A percentile compares a stretch with the other conserved stretches of the same genome.
phyloP scores from a whole-genome alignment of 1,284 basidiomycete genomes.

The Spongiforma sp. region DNA sequence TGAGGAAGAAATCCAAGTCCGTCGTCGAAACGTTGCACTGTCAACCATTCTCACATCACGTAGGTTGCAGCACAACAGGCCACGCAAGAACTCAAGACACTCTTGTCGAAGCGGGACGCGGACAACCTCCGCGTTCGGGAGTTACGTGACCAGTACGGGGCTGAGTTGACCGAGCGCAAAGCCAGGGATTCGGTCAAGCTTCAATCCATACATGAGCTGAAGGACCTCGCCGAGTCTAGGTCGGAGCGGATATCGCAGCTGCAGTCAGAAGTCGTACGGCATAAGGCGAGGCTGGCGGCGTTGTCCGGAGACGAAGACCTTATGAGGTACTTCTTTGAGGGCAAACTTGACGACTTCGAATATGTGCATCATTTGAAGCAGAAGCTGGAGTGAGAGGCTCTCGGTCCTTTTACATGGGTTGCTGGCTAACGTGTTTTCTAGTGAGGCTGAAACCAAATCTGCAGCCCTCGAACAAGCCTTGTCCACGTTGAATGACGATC shows the following conservation, averaged over 20 bases:
- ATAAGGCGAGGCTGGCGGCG: constrained; percentile 82
- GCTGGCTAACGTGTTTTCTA: constrained; percentile 33
- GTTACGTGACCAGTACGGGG: constrained; percentile 76
- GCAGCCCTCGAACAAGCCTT: constrained; percentile 59
- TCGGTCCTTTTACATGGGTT: constrained; percentile 14
- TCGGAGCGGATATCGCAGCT: constrained; percentile 79
- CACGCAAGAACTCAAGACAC: constrained; percentile 59
- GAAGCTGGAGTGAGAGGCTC: constrained; percentile 57
- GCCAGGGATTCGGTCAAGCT: constrained; percentile 69
- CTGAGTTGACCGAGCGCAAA: constrained; percentile 78
- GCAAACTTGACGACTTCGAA: constrained; percentile 59
- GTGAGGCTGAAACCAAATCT: constrained; percentile 56
- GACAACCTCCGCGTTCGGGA: constrained; percentile 83
- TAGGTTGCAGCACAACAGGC: constrained; percentile 54
- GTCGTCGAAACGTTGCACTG: constrained; percentile 21
- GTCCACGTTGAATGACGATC: constrained; percentile 46
- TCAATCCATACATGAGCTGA: constrained; percentile 73
- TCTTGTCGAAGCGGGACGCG: constrained; percentile 69
- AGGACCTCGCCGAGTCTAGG: constrained; percentile 72
- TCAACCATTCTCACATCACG: constrained; percentile 23
- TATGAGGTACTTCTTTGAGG: constrained; percentile 70
- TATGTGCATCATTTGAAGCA: constrained; percentile 69
- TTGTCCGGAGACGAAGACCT: constrained; percentile 74
- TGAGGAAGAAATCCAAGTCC: constrained; percentile 52
- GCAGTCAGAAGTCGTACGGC: constrained; percentile 75